Evolutionary conservation across 129 eudicot species (phyloP).

Genomic region (Mikania micrantha): DNA sequence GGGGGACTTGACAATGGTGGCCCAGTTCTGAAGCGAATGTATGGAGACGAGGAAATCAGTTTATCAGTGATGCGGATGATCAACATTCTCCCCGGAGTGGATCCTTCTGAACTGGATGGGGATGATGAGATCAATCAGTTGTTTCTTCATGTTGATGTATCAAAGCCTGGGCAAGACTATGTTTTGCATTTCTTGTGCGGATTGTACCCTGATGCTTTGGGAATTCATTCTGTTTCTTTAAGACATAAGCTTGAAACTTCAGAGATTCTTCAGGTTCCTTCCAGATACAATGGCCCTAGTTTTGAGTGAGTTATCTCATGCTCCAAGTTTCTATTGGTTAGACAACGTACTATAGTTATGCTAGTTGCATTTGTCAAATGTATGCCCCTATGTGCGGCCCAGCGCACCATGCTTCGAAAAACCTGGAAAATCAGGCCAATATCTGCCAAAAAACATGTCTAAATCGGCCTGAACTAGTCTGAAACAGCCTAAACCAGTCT

Average conservation of each 20-base stretch:
- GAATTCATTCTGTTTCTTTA: slow-evolving; percentile 77
- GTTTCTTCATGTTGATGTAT: slow-evolving; percentile 68
- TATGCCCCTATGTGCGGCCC: too few relatives aligned
- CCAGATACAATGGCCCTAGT: slow-evolving; percentile 57
- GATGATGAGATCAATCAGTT: slow-evolving; percentile 70
- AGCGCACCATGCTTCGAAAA: too few relatives aligned
- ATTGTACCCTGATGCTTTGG: slow-evolving; percentile 84
- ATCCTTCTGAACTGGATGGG: slow-evolving; percentile 40
- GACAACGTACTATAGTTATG: not conserved
- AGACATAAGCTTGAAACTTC: slow-evolving; percentile 53
- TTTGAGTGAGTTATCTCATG: slow-evolving; percentile 53
- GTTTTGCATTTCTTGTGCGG: slow-evolving; percentile 84
- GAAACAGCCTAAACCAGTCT: too few relatives aligned
- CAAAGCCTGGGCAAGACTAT: slow-evolving; percentile 55
- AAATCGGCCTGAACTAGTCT: too few relatives aligned
- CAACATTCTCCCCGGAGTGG: slow-evolving; percentile 43
- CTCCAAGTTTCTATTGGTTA: not conserved
- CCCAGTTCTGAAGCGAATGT: slow-evolving; percentile 56
- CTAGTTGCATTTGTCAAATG: too few relatives aligned
- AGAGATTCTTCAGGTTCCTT: slow-evolving; percentile 36
- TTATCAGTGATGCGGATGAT: slow-evolving; percentile 74
- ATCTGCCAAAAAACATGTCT: too few relatives aligned
- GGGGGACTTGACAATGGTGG: slow-evolving; percentile 75
- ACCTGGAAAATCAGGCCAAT: too few relatives aligned
- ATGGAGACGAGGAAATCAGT: slow-evolving; percentile 74